Conservation (phyloP, 2,329 filamentous ascomycete genomes). For the Pseudocercospora eumusae region DNA sequence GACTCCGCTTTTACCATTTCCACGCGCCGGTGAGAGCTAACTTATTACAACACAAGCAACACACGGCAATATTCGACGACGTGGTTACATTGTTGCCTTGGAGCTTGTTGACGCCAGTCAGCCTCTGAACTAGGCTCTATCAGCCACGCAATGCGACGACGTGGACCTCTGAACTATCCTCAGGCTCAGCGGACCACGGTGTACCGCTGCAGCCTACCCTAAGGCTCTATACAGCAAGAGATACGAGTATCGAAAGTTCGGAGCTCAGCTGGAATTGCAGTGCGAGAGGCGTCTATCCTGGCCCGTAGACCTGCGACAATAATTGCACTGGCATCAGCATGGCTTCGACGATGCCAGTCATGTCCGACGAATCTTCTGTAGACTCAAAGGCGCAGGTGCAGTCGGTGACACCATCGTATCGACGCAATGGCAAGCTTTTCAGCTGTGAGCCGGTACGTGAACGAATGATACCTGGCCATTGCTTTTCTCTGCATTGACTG, state of each 20-base stretch:
- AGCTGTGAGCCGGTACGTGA: conserved; percentile 39
- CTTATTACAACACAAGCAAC: background rate
- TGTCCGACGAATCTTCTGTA: conserved; percentile 2
- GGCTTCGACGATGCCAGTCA: conserved; percentile 4
- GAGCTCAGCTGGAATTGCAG: background rate
- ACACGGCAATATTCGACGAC: background rate
- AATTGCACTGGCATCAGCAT: conserved; percentile 4
- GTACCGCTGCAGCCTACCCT: conserved; percentile 15
- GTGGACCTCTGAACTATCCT: background rate
- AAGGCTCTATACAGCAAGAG: conserved; percentile 9
- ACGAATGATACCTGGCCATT: background rate
- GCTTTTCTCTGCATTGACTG: background rate
- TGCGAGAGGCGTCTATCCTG: no score
- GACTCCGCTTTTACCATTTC: no score
- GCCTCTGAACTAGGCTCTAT: background rate
- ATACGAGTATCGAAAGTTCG: background rate
- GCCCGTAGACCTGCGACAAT: background rate
- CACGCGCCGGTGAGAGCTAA: background rate
- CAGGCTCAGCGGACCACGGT: conserved; percentile 9
- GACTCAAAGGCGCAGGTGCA: conserved; percentile 1
- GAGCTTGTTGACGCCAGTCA: background rate
- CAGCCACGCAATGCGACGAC: background rate
- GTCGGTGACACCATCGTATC: conserved; percentile 30
- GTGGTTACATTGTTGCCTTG: background rate
- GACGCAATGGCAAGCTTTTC: conserved; percentile 41